A percentile compares a stretch with the other conserved stretches of the same genome.
phyloP scores from a whole-genome alignment of 495 filamentous ascomycete species.

The Tuber brumale region DNA sequence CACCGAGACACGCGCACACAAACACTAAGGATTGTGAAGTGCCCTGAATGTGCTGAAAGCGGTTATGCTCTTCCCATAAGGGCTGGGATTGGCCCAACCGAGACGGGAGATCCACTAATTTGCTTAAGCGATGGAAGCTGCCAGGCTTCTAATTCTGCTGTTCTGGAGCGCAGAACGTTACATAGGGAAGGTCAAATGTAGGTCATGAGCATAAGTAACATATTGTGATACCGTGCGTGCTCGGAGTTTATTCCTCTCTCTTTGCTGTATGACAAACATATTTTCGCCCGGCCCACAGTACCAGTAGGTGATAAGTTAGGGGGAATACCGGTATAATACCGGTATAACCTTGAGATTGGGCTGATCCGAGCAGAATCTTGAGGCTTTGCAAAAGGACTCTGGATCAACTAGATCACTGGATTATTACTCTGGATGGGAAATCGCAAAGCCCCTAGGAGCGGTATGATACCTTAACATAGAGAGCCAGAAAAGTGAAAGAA shows the following conservation, averaged over 20 bases:
- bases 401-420: too few species aligned
- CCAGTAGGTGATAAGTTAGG: too few species aligned
- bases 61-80: not conserved
- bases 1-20: not conserved
- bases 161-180: not conserved
- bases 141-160: not conserved
- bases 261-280: not conserved
- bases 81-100: not conserved
- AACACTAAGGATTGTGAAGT: not conserved
- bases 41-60: not conserved
- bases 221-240: not conserved
- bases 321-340: too few species aligned
- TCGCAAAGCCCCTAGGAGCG: too few species aligned
- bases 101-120: not conserved
- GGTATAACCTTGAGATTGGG: not conserved
- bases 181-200: not conserved
- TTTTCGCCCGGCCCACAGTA: not conserved
- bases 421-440: too few species aligned
- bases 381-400: too few species aligned
- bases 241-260: not conserved
- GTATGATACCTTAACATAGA: too few species aligned
- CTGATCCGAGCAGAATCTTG: not conserved
- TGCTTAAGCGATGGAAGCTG: constrained; percentile 3
- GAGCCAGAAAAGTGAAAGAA: not conserved
- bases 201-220: not conserved